Conservation (phyloP, 768 basidiomycete genomes). For the Pleurotus cornucopiae region DNA sequence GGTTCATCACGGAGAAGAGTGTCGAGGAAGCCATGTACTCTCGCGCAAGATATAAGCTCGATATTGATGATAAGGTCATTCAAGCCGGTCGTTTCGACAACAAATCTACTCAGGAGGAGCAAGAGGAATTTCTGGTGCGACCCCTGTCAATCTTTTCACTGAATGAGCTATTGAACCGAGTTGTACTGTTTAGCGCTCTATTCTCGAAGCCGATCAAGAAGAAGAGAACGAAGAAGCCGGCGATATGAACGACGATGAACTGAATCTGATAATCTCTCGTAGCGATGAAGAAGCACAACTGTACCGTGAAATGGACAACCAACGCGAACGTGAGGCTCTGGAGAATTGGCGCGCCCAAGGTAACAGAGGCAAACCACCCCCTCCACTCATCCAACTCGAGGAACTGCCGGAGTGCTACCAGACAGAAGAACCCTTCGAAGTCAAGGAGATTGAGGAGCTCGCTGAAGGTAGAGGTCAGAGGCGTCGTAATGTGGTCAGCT, state of each 20-base stretch:
- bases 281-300: conserved; percentile 70
- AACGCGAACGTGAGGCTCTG: conserved; percentile 66
- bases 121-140: conserved; percentile 88
- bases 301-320: conserved; percentile 80
- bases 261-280: conserved; percentile 90
- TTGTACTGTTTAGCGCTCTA: conserved; percentile 59
- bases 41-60: conserved; percentile 91
- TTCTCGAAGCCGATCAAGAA: conserved; percentile 86
- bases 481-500: conserved; percentile 78
- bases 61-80: conserved; percentile 99
- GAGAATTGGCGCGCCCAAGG: conserved; percentile 71
- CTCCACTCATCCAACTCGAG: conserved; percentile 74
- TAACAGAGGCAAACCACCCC: conserved; percentile 73
- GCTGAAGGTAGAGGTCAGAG: conserved; percentile 84
- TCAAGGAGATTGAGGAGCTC: conserved; percentile 53
- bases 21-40: conserved; percentile 98
- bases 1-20: conserved; percentile 97
- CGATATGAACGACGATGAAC: conserved; percentile 91
- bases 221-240: conserved; percentile 88
- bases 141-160: conserved; percentile 2
- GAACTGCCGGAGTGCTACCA: conserved; percentile 94
- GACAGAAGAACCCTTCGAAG: conserved; percentile 75
- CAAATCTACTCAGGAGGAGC: conserved; percentile 96
- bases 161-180: conserved; percentile 9
- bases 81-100: conserved; percentile 99